Base-by-base conservation (phyloP, 495 filamentous ascomycete species). In the Neurospora discreta region DNA sequence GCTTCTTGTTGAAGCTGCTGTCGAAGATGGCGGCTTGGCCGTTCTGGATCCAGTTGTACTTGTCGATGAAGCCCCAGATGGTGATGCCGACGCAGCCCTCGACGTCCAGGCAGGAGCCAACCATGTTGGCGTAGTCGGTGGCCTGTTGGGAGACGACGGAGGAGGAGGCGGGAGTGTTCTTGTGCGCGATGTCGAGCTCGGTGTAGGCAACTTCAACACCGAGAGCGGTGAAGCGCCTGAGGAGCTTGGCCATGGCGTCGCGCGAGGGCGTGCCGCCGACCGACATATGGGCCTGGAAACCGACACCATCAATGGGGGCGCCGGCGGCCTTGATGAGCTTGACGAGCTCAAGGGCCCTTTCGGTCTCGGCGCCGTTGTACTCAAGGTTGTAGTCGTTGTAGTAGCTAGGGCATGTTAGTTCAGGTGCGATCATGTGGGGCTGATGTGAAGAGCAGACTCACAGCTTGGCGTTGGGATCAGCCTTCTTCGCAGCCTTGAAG, bases 331-430 rank as follows among this genome's bases (percentile, higher is more conserved):
- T 78, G 69, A 89, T 73, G 20, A 84, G 77, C 46, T 77, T 72
- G 74, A 90, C 84, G 44, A 90, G 76, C 38, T 80, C 72, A 26
- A 86, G 74, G 26, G 85, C 82, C 11, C 75, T 77, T 65, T 77
- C 73, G 26, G 84, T 80, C 79, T 90, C 90, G 75, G 81, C 75
- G 36, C 83, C 82, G 46, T 84, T 80, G 74, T 80, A 81, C 78
- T 90, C 88, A 74, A 90, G 85, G 77, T 87, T 87, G 82, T 89
- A 90, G 81, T 90, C 88, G 80, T 92, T 92, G 82, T 91, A 90
- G 83, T 90, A 92, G 30, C 74, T 77, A 46, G 23, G 41, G 88
- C 15, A 26, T 33, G 52, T 65, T 18, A 65, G 84, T 77, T 86
- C 87, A 23, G 79, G 80, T 68, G 74, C 73, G 5, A 82, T 20